A percentile compares a stretch with the other conserved stretches of the same genome.
phyloP scores from a whole-genome alignment of 108 stramenopile species.

The Nitzschia palea region DNA sequence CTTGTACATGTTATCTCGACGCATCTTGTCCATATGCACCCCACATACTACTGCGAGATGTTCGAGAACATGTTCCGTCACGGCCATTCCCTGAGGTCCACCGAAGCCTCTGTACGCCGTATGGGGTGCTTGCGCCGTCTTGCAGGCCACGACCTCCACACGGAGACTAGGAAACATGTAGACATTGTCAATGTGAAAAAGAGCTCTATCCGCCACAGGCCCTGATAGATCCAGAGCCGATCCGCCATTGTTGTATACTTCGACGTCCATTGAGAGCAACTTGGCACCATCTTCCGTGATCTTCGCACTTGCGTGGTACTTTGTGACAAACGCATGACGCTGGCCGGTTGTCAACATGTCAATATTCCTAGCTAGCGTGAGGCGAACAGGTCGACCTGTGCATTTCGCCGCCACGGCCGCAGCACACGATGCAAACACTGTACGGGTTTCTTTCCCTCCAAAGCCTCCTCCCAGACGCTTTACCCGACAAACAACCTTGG shows the following conservation, averaged over 20 bases:
- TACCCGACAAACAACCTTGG: conserved; percentile 86
- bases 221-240: conserved; percentile 85
- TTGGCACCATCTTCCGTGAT: conserved; percentile 73
- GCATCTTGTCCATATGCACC: conserved; percentile 57
- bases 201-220: conserved; percentile 87
- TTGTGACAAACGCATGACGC: conserved; percentile 81
- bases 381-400: conserved; percentile 76
- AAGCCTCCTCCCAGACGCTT: conserved; percentile 97
- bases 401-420: conserved; percentile 88
- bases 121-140: conserved; percentile 90
- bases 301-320: conserved; percentile 83
- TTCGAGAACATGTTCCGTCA: conserved; percentile 88
- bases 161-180: conserved; percentile 89
- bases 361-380: conserved; percentile 87
- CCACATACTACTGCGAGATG: conserved; percentile 79
- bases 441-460: conserved; percentile 69
- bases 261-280: conserved; percentile 73
- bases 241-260: conserved; percentile 89
- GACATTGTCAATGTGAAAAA: conserved; percentile 88
- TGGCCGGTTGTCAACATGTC: conserved; percentile 90
- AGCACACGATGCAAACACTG: conserved; percentile 83
- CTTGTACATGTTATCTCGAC: conserved; percentile 83
- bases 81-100: conserved; percentile 85
- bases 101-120: conserved; percentile 96
- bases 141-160: conserved; percentile 78